Conservation (phyloP, 257 asterid genomes). For the Solanum okadae region DNA sequence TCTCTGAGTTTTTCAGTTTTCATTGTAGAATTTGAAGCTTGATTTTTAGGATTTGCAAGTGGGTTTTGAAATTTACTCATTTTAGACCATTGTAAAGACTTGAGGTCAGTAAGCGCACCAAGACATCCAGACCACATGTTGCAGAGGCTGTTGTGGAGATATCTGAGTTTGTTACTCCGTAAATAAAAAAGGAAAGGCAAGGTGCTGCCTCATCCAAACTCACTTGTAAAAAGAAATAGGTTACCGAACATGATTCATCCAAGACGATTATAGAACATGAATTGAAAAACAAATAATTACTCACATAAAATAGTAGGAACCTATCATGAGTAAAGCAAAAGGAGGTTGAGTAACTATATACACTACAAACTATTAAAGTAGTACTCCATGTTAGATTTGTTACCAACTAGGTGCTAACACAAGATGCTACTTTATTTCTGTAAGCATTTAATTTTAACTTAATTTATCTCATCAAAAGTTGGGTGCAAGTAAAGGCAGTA, state of each 20-base stretch:
- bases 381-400: neutral
- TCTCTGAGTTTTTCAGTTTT: no score
- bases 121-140: neutral
- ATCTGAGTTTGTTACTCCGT: neutral
- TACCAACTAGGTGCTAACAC: neutral
- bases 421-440: neutral
- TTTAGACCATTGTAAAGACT: no score
- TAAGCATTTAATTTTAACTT: neutral
- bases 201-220: no score
- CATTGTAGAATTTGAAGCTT: no score
- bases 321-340: neutral
- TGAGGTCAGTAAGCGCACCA: neutral
- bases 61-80: no score
- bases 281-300: neutral
- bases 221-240: no score
- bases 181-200: no score
- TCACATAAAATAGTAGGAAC: neutral
- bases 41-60: no score
- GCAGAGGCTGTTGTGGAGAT: neutral
- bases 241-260: neutral
- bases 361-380: neutral
- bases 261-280: neutral
- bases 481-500: conserved; percentile 9
- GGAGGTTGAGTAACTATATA: neutral
- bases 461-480: conserved; percentile 12